Conservation (phyloP, 148 eudicot species). For the Euryodendron excelsum region DNA sequence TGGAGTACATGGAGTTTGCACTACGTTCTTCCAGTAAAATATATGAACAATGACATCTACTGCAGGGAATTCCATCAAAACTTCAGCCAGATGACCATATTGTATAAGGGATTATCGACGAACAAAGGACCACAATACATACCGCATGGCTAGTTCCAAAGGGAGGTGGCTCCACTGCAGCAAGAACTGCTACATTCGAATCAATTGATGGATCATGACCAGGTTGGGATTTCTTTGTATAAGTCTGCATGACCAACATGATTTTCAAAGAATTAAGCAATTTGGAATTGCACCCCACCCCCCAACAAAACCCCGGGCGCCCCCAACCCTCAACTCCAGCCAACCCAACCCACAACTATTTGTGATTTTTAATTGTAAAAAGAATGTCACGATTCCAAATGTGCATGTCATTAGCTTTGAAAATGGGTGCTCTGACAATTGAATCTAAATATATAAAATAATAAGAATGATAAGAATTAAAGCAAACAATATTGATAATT, state of each 20-base stretch:
- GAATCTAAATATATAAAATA: too few species aligned
- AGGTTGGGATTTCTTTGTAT: constrained; percentile 59
- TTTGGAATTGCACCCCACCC: too few species aligned
- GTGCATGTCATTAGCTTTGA: background rate
- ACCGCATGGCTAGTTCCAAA: constrained; percentile 84
- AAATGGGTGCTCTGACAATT: background rate
- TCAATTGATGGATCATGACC: constrained; percentile 23
- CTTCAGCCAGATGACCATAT: background rate
- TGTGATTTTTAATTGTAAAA: background rate
- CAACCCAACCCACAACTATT: too few species aligned
- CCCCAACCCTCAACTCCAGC: too few species aligned
- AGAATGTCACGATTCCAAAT: background rate
- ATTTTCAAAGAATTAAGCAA: too few species aligned
- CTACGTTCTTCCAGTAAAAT: constrained; percentile 2
- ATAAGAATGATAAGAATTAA: too few species aligned
- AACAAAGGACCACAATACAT: constrained; percentile 23
- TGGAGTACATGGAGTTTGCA: background rate
- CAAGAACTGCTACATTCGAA: constrained; percentile 40
- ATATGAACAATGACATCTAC: background rate
- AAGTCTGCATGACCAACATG: constrained; percentile 58
- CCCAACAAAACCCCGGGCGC: too few species aligned
- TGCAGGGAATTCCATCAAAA: background rate
- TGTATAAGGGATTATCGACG: background rate
- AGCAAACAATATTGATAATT: too few species aligned
- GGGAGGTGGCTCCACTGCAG: constrained; percentile 68